Evolutionary conservation across 495 filamentous ascomycete genomes (phyloP), one percentile per base, ranked within the genome.

Genomic region (Xanthoparmelia taractica): DNA sequence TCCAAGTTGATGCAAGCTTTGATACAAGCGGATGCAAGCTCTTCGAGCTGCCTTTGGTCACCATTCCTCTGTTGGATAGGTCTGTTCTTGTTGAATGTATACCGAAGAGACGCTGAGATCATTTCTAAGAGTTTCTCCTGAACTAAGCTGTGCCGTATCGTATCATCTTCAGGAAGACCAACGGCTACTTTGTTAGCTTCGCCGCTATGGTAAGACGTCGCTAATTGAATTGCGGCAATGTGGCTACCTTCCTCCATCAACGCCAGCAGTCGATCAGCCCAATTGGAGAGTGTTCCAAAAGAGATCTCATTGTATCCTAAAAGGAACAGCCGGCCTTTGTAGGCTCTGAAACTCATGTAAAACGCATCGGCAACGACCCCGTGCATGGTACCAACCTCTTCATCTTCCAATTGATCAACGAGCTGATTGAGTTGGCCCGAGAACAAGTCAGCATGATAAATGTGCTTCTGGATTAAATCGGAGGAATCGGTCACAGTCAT

Each of bases 311-410:
- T 91, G 76, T 89, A 90, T 47, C 93, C 93, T 27, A 98, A 78
- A 17, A 97, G 77, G 70, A 97, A 98, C 50, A 96, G 78, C 17
- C 94, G 85, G 20, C 95, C 92, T 74, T 97, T 98, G 73, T 97
- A 97, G 7, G 90, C 84, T 65, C 89, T 90, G 73, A 97, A 92
- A 72, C 95, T 97, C 87, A 96, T 96, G 70, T 94, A 89, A 68
- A 96, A 98, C 20, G 95, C 94, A 78, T 98, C 95, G 18, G 93
- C 93, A 52, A 98, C 90, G 25, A 96, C 91, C 2, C 92, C 92
- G 74, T 97, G 94, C 87, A 96, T 91, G 4, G 89, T 88, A 3
- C 82, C 82, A 64, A 96, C 90, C 48, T 92, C 86, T 69, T 96
- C 91, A 37, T 67, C 66, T 64, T 96, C 88, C 55, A 94, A 78